These are phyloP conservation scores for Aureobasidium sp. DNA, from an alignment of 2,329 filamentous ascomycete genomes.

Conservation along the genomic window DNA sequence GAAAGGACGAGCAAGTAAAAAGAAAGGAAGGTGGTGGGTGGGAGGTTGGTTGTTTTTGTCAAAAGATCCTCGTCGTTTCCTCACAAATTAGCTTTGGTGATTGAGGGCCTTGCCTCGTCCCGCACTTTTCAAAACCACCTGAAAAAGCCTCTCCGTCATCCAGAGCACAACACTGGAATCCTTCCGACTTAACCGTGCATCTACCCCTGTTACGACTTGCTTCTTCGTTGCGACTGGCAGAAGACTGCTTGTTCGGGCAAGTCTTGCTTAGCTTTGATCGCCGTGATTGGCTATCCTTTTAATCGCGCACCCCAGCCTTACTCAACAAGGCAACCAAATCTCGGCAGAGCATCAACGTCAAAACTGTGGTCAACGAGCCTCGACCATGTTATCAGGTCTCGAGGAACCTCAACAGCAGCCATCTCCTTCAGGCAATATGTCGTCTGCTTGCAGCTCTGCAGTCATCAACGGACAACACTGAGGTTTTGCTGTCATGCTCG, in stretches of 20 bases:
- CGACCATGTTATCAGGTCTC: not conserved
- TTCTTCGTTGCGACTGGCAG: slow-evolving; percentile 2
- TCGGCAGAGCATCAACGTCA: slow-evolving; percentile 8
- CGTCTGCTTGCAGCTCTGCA: slow-evolving; percentile 4
- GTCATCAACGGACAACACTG: not conserved
- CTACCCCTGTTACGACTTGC: not conserved
- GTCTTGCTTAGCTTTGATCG: not conserved
- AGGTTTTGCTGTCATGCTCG: slow-evolving; percentile 6
- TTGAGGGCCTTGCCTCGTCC: slow-evolving; percentile 13
- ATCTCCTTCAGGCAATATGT: slow-evolving; percentile 9
- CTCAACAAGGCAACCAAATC: slow-evolving; percentile 9
- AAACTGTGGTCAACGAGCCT: slow-evolving; percentile 6
- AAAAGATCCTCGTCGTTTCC: slow-evolving; percentile 9
- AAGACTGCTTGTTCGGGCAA: slow-evolving; percentile 2
- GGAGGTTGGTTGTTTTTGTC: slow-evolving; percentile 17
- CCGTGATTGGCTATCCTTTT: slow-evolving; percentile 6
- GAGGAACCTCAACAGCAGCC: not conserved
- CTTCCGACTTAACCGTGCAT: slow-evolving; percentile 11
- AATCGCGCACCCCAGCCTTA: slow-evolving; percentile 13
- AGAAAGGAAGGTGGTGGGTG: not conserved
- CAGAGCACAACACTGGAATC: not conserved
- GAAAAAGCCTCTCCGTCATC: slow-evolving; percentile 14
- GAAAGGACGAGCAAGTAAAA: slow-evolving; percentile 4
- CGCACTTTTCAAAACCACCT: slow-evolving; percentile 8
- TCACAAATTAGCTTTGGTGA: slow-evolving; percentile 1